Percentiles rank a stretch among this genome's conserved stretches.
phyloP scores from a whole-genome alignment of 129 eudicot species.

The Kitagawia praeruptora region DNA sequence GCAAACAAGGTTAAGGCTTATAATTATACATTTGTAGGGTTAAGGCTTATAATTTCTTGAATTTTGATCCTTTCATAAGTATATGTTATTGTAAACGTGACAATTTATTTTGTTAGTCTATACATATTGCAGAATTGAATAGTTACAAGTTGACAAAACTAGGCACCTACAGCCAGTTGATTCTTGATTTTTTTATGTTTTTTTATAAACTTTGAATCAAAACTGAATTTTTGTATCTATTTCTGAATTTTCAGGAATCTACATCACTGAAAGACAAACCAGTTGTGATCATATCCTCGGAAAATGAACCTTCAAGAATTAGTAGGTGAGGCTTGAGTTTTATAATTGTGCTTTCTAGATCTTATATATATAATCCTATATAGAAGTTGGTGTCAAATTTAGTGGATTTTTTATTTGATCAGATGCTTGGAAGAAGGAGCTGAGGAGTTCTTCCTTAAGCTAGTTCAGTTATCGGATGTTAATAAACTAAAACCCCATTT shows the following conservation, averaged over 20 bases:
- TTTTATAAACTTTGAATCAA: too few relatives aligned
- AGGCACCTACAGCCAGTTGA: background rate
- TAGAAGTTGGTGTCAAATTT: background rate
- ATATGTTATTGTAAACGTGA: background rate
- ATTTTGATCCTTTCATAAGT: background rate
- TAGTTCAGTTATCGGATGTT: conserved; percentile 60
- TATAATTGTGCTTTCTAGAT: background rate
- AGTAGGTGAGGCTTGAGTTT: conserved; percentile 30
- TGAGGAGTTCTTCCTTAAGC: conserved; percentile 70
- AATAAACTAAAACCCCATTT: conserved; percentile 58
- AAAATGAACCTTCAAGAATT: conserved; percentile 70
- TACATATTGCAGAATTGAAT: background rate
- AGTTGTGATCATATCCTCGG: conserved; percentile 85
- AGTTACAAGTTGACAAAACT: background rate
- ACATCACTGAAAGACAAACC: conserved; percentile 64
- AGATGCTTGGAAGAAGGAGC: conserved; percentile 89
- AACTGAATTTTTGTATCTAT: background rate
- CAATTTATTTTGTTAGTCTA: too few relatives aligned
- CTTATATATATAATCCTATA: background rate
- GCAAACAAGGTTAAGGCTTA: too few relatives aligned
- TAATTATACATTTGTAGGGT: too few relatives aligned
- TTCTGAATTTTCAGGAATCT: conserved; percentile 41
- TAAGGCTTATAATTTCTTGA: conserved; percentile 34
- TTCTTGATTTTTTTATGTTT: too few relatives aligned
- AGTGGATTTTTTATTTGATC: background rate